Evolutionary conservation across 1,284 basidiomycete species (phyloP).

Genomic region (Fomitopsis betulina): DNA sequence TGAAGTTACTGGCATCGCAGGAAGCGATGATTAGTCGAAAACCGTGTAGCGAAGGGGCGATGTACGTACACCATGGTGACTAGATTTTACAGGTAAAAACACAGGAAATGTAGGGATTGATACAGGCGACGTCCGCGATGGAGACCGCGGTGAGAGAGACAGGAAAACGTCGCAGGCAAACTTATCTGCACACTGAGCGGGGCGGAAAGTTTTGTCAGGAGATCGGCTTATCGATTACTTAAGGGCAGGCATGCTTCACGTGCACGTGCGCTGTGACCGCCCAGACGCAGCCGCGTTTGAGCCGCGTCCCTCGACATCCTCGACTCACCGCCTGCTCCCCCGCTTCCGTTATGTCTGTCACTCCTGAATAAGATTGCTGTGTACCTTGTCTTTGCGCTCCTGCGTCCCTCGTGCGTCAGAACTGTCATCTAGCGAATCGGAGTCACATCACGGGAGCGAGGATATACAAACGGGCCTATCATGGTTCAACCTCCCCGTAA

Average conservation of each 20-base stretch:
- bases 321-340: neutral
- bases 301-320: neutral
- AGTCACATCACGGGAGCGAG: no score
- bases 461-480: no score
- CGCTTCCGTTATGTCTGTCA: neutral
- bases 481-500: no score
- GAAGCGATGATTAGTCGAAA: conserved; percentile 30
- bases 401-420: no score
- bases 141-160: conserved; percentile 20
- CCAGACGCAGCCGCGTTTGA: neutral
- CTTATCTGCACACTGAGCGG: conserved; percentile 24
- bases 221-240: conserved; percentile 30
- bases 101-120: conserved; percentile 21
- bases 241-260: conserved; percentile 24
- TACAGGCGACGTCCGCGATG: conserved; percentile 18
- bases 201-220: conserved; percentile 20
- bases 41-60: conserved; percentile 11
- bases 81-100: conserved; percentile 38
- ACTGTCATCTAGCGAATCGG: no score
- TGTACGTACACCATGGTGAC: conserved; percentile 72
- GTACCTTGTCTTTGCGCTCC: no score
- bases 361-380: no score
- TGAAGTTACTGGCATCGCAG: conserved; percentile 68
- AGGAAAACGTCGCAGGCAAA: conserved; percentile 23
- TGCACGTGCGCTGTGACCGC: conserved; percentile 12